Evolutionary conservation across 2,329 filamentous ascomycete genomes (phyloP).

Genomic region (Sarocladium kiliense): DNA sequence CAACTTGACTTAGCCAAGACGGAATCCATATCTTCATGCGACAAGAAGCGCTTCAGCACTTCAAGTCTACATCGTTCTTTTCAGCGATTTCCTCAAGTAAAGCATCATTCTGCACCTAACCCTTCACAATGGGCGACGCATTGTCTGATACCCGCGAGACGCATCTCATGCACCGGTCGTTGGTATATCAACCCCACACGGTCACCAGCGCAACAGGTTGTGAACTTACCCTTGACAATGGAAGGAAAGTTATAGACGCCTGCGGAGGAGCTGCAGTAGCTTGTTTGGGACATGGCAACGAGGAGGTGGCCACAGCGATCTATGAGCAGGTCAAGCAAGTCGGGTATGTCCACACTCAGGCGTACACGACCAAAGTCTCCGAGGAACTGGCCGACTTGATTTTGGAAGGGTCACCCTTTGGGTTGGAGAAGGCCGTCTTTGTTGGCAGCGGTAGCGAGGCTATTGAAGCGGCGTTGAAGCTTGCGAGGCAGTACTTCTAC

Average conservation of each 20-base stretch:
- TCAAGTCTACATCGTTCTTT: background rate
- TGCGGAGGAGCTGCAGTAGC: constrained; percentile 48
- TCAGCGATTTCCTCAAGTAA: constrained; percentile 5
- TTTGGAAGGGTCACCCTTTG: constrained; percentile 14
- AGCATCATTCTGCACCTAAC: background rate
- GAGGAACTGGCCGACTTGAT: constrained; percentile 25
- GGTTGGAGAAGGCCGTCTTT: constrained; percentile 20
- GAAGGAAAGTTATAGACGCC: constrained; percentile 28
- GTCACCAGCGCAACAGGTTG: constrained; percentile 39
- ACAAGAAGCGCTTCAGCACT: too few relatives aligned
- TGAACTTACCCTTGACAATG: constrained; percentile 28
- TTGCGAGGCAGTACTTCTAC: constrained; percentile 42
- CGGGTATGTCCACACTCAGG: constrained; percentile 21
- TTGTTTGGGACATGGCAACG: constrained; percentile 56
- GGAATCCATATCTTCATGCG: too few relatives aligned
- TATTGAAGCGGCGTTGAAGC: constrained; percentile 41
- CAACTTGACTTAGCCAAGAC: too few relatives aligned
- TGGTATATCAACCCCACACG: constrained; percentile 19
- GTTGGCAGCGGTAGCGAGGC: constrained; percentile 26
- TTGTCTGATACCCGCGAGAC: constrained; percentile 9
- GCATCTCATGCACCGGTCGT: constrained; percentile 28
- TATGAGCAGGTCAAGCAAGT: constrained; percentile 43
- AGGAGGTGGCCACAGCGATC: constrained; percentile 50
- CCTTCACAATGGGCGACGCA: constrained; percentile 10
- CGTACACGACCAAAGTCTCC: constrained; percentile 19